Evolutionary conservation across 345 rosid species (phyloP).

Genomic region (Murraya koenigii): DNA sequence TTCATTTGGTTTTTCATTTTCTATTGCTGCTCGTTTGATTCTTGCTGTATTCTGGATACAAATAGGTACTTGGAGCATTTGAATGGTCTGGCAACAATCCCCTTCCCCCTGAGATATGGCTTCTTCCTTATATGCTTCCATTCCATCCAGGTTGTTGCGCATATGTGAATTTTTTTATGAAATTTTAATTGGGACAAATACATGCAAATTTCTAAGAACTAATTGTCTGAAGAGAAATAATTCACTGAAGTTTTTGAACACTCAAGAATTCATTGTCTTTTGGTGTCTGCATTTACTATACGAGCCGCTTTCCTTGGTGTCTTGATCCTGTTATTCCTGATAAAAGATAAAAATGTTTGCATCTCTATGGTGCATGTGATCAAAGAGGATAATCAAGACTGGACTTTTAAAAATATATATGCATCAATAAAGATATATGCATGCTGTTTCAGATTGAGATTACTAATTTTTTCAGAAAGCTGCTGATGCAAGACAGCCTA

Average conservation of each 20-base stretch:
- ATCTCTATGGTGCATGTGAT: neutral
- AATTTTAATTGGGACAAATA: neutral
- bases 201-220: neutral
- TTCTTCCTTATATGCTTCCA: conserved; percentile 84
- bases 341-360: neutral
- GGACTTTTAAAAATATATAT: neutral
- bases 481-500: too few relatives aligned
- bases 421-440: neutral
- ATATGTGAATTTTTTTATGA: neutral
- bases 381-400: neutral
- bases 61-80: conserved; percentile 86
- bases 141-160: conserved; percentile 76
- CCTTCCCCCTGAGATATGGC: conserved; percentile 97
- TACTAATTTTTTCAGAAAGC: too few relatives aligned
- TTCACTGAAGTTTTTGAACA: neutral
- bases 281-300: neutral
- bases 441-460: too few relatives aligned
- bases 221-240: neutral
- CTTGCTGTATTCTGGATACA: conserved; percentile 17
- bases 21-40: conserved; percentile 16
- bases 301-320: neutral
- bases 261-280: neutral
- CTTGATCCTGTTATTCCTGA: neutral
- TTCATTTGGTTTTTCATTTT: conserved; percentile 6
- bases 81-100: conserved; percentile 99